Conservation (phyloP, 345 rosid species). For the Eucalyptus decipiens region DNA sequence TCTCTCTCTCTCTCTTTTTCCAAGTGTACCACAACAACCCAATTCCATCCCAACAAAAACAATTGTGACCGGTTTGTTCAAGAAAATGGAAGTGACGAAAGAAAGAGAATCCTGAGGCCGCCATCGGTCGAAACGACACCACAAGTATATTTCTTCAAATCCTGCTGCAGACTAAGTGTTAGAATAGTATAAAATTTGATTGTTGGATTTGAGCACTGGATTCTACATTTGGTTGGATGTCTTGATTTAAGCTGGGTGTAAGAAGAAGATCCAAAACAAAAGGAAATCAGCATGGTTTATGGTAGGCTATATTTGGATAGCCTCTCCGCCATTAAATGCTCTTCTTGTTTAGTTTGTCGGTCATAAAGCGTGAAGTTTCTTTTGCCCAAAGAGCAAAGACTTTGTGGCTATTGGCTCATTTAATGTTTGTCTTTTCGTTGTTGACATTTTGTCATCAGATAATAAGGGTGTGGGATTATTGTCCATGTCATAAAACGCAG, state of each 20-base stretch:
- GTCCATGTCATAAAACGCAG: not conserved
- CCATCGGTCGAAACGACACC: constrained; percentile 29
- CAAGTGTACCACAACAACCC: not conserved
- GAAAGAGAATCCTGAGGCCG: constrained; percentile 15
- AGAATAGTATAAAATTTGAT: no score
- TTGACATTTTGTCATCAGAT: not conserved
- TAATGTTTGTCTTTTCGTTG: not conserved
- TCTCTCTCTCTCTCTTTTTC: no score
- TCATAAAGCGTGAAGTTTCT: not conserved
- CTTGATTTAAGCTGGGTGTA: no score
- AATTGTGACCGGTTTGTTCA: not conserved
- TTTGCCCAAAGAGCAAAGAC: not conserved
- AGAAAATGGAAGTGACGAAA: constrained; percentile 11
- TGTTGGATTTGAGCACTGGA: no score
- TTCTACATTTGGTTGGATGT: no score
- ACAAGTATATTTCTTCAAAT: constrained; percentile 20
- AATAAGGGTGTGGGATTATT: not conserved
- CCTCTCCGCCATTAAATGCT: no score
- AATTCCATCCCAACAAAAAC: not conserved
- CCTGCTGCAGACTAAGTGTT: not conserved
- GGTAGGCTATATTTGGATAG: no score
- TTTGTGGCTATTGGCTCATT: not conserved
- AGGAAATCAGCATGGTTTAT: no score
- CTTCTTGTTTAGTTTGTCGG: no score
- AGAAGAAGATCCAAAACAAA: no score